These are phyloP conservation scores for Chlorella variabilis DNA, from an alignment of 163 green algal species.

Conservation along the genomic window DNA sequence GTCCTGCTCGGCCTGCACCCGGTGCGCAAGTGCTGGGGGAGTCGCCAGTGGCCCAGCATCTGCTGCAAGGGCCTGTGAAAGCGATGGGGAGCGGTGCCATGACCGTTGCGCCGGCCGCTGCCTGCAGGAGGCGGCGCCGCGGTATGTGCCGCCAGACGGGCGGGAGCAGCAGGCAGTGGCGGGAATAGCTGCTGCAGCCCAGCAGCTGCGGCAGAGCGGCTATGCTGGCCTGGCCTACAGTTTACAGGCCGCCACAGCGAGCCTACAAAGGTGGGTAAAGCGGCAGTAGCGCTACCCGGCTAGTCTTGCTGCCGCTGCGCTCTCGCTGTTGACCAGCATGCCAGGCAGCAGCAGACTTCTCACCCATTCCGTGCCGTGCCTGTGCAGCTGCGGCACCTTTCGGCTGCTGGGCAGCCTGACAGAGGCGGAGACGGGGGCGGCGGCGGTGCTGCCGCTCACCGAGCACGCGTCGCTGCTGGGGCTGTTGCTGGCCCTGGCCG, in stretches of 20 bases:
- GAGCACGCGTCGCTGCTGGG: constrained; percentile 6
- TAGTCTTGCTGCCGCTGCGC: too few relatives aligned
- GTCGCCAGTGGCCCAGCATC: too few relatives aligned
- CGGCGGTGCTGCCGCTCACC: not conserved
- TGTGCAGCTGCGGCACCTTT: not conserved
- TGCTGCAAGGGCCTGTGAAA: too few relatives aligned
- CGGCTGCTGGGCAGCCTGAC: constrained; percentile 11
- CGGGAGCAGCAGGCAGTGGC: not conserved
- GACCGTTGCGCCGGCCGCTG: too few relatives aligned
- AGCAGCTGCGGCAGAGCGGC: not conserved
- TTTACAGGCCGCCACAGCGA: not conserved
- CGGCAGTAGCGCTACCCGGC: not conserved
- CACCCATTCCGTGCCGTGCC: too few relatives aligned
- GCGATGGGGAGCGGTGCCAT: too few relatives aligned
- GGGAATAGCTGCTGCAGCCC: not conserved
- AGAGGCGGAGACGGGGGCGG: not conserved
- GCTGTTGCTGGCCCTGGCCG: constrained; percentile 4
- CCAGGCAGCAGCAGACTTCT: too few relatives aligned
- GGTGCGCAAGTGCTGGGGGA: not conserved
- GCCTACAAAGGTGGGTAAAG: constrained; percentile 1
- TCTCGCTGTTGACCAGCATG: too few relatives aligned
- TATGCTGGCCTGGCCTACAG: constrained; percentile 1
- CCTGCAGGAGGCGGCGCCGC: constrained; percentile 6
- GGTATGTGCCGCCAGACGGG: constrained; percentile 7
- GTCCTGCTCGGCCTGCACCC: constrained; percentile 19